Conservation (phyloP, 768 basidiomycete species). For the Collybiopsis confluens region DNA sequence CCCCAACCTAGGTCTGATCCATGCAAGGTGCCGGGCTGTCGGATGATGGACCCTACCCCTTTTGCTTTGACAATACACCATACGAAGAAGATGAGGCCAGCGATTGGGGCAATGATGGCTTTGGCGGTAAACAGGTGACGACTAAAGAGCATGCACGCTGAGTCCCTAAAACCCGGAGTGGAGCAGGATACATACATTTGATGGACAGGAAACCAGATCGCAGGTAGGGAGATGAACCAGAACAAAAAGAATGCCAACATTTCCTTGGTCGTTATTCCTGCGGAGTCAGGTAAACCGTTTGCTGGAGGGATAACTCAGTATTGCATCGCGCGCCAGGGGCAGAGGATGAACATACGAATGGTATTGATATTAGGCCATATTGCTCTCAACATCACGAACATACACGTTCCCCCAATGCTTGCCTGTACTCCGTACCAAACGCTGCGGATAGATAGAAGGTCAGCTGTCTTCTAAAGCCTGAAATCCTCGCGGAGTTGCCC, state of each 20-base stretch:
- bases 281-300: constrained; percentile 68
- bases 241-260: constrained; percentile 85
- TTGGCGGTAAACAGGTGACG: constrained; percentile 81
- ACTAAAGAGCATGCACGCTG: constrained; percentile 25
- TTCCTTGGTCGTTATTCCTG: constrained; percentile 72
- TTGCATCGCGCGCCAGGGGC: not conserved
- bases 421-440: constrained; percentile 80
- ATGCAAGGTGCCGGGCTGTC: constrained; percentile 55
- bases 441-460: constrained; percentile 24
- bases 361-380: constrained; percentile 74
- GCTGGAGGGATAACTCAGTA: constrained; percentile 30
- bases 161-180: too few relatives aligned
- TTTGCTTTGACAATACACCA: constrained; percentile 77
- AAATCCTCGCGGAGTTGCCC: constrained; percentile 9
- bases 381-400: constrained; percentile 68
- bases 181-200: constrained; percentile 74
- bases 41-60: constrained; percentile 73
- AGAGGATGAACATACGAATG: constrained; percentile 43
- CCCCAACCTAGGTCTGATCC: constrained; percentile 73
- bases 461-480: too few relatives aligned
- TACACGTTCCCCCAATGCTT: constrained; percentile 78
- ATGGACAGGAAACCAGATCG: constrained; percentile 82
- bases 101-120: constrained; percentile 65
- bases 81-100: constrained; percentile 68
- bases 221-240: constrained; percentile 76